Evolutionary conservation across 495 filamentous ascomycete genomes (phyloP).

Genomic region (Immersiella caudata): DNA sequence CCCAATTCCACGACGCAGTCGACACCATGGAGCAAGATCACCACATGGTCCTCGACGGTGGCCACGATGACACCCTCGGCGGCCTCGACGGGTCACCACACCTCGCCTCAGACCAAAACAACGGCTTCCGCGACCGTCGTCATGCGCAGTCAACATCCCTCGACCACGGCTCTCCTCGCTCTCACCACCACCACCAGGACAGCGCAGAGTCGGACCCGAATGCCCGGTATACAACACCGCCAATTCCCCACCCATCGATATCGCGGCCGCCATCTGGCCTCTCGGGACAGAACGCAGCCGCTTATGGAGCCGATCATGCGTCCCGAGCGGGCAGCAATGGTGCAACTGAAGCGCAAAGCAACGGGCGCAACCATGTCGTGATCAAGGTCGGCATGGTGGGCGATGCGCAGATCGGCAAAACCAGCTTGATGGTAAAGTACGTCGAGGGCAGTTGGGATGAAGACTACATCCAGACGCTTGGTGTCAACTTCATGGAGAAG

Average conservation of each 20-base stretch:
- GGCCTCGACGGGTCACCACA: slow-evolving; percentile 44
- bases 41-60: slow-evolving; percentile 12
- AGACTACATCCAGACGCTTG: slow-evolving; percentile 98
- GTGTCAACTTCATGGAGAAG: slow-evolving; percentile 99
- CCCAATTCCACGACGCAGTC: slow-evolving; percentile 55
- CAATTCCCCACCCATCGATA: slow-evolving; percentile 40
- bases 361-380: slow-evolving; percentile 82
- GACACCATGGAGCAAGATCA: slow-evolving; percentile 54
- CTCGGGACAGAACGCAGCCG: slow-evolving; percentile 41
- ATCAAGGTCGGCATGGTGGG: slow-evolving; percentile 99
- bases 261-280: slow-evolving; percentile 56
- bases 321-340: slow-evolving; percentile 42
- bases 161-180: slow-evolving; percentile 43
- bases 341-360: slow-evolving; percentile 46
- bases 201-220: slow-evolving; percentile 41
- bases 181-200: slow-evolving; percentile 34
- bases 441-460: slow-evolving; percentile 99
- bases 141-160: slow-evolving; percentile 44
- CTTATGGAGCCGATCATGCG: slow-evolving; percentile 38
- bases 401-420: slow-evolving; percentile 98
- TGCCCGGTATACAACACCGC: slow-evolving; percentile 46
- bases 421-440: slow-evolving; percentile 98
- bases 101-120: slow-evolving; percentile 26
- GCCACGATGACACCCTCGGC: slow-evolving; percentile 44
- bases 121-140: slow-evolving; percentile 33